Base-by-base conservation (phyloP, 2,329 filamentous ascomycete species). In the Fusarium burgessii region DNA sequence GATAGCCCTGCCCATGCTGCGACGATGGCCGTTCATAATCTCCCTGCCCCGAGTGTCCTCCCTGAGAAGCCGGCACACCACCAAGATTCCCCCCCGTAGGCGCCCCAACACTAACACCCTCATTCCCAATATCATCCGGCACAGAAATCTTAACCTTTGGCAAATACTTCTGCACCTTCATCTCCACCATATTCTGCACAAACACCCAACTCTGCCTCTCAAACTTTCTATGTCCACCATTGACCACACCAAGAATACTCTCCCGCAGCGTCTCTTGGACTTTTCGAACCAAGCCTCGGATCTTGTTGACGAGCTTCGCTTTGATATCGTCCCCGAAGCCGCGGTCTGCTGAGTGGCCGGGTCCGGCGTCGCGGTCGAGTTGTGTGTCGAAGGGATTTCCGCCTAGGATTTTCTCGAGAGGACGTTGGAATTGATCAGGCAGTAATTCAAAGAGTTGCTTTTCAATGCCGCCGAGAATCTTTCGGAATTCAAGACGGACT, bases 201-300 rank as follows among this genome's bases (percentile, higher is more conserved):
- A 84, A 84, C 10, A 83, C 72, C 83, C 83, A 85, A 64, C 82
- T 84, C 70, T 82, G 74, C 20, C 78, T 77, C 78, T 85, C 83
- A 57, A 85, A 83, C 76, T 82, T 84, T 75, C 83, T 82, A 52
- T 85, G 83, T 1, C 83, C 83, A 10, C 83, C 83, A 59, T 84
- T 85, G 23, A 85, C 83, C 2, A 84, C 78, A 0, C 78, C 81
- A 9, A 85, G 68, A 41, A 85, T 83, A 57, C 81, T 80, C 76
- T 83, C 80, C 3, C 83, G 82, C 18, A 85, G 73, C 12, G 79
- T 83, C 72, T 84, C 82, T 72, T 85, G 83, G 7, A 85, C 82
- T 72, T 84, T 85, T 20, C 79, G 80, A 8, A 84, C 78, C 5
- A 85, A 77, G 3, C 74, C 79, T 20, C 83, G 82, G 66, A 85